phyloP scores from a whole-genome alignment of 73 alveolate genomes.

The Symbiodinium pilosum region DNA sequence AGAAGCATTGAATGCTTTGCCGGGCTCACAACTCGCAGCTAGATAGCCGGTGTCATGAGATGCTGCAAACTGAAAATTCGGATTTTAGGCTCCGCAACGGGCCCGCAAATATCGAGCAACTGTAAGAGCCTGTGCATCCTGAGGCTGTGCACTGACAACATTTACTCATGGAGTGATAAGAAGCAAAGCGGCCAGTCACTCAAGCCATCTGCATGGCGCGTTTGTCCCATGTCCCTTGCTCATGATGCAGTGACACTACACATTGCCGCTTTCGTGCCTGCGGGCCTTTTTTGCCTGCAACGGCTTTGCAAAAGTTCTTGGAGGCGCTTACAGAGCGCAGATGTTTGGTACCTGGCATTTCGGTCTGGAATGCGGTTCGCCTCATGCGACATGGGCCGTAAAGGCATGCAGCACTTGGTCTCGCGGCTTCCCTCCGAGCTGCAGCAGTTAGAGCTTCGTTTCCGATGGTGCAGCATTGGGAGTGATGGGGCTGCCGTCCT shows the following conservation, averaged over 20 bases:
- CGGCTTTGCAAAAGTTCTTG: slow-evolving; percentile 38
- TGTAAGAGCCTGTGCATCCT: too few species aligned
- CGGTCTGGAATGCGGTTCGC: slow-evolving; percentile 61
- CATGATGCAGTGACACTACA: slow-evolving; percentile 52
- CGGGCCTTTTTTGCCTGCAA: slow-evolving; percentile 68
- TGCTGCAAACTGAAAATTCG: too few species aligned
- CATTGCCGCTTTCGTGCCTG: slow-evolving; percentile 49
- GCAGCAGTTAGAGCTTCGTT: slow-evolving; percentile 51
- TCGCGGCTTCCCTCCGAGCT: slow-evolving; percentile 44
- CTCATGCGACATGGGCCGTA: slow-evolving; percentile 54
- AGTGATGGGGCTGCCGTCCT: slow-evolving; percentile 5
- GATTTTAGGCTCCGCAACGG: too few species aligned
- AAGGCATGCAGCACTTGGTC: slow-evolving; percentile 54
- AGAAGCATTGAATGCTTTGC: too few species aligned
- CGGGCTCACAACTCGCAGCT: too few species aligned
- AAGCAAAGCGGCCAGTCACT: too few species aligned
- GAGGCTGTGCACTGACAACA: too few species aligned
- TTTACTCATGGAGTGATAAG: too few species aligned
- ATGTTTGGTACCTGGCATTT: slow-evolving; percentile 68
- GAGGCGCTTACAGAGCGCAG: slow-evolving; percentile 64
- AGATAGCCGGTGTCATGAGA: too few species aligned
- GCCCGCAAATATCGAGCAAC: too few species aligned
- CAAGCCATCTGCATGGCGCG: background rate
- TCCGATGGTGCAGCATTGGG: slow-evolving; percentile 45
- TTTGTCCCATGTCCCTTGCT: slow-evolving; percentile 33